These are phyloP conservation scores for Saturnispora sanitii DNA, from an alignment of 805 yeast species.

Conservation along the genomic window DNA sequence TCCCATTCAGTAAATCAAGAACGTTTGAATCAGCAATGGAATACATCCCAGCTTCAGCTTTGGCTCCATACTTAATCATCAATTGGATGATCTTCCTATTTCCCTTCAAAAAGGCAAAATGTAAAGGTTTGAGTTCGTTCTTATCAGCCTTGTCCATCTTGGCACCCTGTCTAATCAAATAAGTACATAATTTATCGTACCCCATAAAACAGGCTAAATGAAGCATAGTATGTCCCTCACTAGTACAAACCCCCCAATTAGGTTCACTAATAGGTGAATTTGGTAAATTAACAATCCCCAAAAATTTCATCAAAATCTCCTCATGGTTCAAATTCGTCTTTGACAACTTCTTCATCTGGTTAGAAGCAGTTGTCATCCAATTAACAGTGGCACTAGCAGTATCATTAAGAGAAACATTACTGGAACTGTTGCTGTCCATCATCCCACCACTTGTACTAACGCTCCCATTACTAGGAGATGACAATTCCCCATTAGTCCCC, in stretches of 20 bases:
- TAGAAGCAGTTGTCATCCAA: conserved; percentile 47
- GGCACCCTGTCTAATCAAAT: conserved; percentile 54
- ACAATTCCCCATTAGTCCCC: conserved; percentile 37
- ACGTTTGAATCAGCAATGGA: conserved; percentile 34
- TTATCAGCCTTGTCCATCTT: conserved; percentile 64
- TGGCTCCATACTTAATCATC: conserved; percentile 38
- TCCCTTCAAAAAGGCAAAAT: conserved; percentile 74
- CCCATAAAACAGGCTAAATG: conserved; percentile 80
- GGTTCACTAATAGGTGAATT: conserved; percentile 52
- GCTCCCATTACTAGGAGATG: conserved; percentile 11
- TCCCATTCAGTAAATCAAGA: conserved; percentile 24
- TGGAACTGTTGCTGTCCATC: conserved; percentile 15
- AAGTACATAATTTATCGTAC: conserved; percentile 48
- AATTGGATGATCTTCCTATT: conserved; percentile 54
- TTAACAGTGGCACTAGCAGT: conserved; percentile 10
- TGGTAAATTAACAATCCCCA: conserved; percentile 52
- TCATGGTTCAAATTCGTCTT: conserved; percentile 37
- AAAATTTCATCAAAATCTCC: conserved; percentile 39
- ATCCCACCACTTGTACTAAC: conserved; percentile 11
- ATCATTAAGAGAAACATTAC: background rate
- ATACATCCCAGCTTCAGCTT: conserved; percentile 35
- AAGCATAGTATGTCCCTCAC: conserved; percentile 77
- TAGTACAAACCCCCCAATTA: conserved; percentile 73
- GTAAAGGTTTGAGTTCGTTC: conserved; percentile 81
- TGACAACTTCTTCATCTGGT: conserved; percentile 39